Base-by-base conservation (phyloP, 257 asterid species). In the Thymus mandschuricus region DNA sequence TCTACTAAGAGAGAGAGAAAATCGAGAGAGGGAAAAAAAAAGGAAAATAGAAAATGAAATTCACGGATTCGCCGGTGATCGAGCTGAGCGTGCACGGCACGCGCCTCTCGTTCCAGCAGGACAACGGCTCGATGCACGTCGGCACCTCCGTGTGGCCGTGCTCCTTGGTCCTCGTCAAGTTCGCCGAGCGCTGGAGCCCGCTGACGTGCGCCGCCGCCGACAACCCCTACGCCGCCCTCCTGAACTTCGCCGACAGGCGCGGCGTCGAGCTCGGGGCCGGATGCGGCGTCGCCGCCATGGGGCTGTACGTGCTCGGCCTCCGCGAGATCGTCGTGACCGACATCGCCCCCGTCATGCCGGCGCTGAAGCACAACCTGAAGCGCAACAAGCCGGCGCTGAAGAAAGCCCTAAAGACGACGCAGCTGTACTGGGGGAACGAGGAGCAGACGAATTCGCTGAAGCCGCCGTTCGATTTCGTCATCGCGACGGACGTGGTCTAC, bases 71-170 rank as follows among this genome's bases (percentile, higher is more conserved):
- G 60, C 99, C 97, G 52, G 93, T 79, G 69, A 87, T 94, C 76
- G 95, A 91, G 45, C 86, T 91, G 66, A 54, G 78, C 75, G 88
- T 94, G 71, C 81, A 55, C 54, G 70, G 81, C 78, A 78, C 79
- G 57, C 87, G 60, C 74, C 88, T 94, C 78, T 86, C 92, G 1
- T 57, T 94, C 82, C 96, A 91, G 68, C 99, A 91, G 86, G 96
- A 94, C 86, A 94, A 94, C 75, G 91, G 87, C 76, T 79, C 99
- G 62, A 91, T 94, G 96, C 97, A 94, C 75, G 99, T 91, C 69
- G 97, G 99, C 74, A 94, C 99, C 82, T 86, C 96, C 78, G 97
- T 91, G 61, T 94, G 99, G 99, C 97, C 97, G 2, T 89, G 97
- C 72, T 94, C 97, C 15, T 68, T 94, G 3, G 90, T 94, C 63